A percentile compares a stretch with the other conserved stretches of the same genome.
Conservation (phyloP, 2,329 filamentous ascomycete species). For the Colletotrichum aenigma region DNA sequence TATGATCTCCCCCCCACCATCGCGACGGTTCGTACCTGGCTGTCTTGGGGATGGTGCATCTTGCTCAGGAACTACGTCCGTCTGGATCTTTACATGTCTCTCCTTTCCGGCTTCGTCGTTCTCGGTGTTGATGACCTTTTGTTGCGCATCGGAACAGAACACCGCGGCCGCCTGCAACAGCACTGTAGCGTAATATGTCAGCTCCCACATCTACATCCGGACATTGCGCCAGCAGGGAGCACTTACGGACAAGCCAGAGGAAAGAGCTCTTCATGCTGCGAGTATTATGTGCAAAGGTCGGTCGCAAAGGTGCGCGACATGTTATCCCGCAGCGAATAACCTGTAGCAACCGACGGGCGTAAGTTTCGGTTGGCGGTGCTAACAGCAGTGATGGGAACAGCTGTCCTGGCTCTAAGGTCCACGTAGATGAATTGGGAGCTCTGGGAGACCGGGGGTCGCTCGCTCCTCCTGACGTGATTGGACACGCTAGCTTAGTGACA, state of each 20-base stretch:
- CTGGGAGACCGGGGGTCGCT: background rate
- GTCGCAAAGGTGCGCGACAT: constrained; percentile 19
- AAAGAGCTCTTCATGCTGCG: constrained; percentile 45
- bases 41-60: constrained; percentile 31
- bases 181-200: constrained; percentile 36
- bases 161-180: constrained; percentile 49
- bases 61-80: constrained; percentile 33
- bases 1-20: constrained; percentile 1
- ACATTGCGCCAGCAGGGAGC: background rate
- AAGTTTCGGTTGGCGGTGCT: background rate
- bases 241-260: constrained; percentile 48
- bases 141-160: constrained; percentile 41
- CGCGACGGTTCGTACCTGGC: constrained; percentile 36
- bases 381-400: constrained; percentile 9
- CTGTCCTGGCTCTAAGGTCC: constrained; percentile 20
- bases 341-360: background rate
- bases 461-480: constrained; percentile 4
- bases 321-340: constrained; percentile 1
- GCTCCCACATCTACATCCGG: background rate
- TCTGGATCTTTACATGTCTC: constrained; percentile 34
- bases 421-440: constrained; percentile 18
- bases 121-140: constrained; percentile 37
- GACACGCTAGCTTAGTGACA: background rate
- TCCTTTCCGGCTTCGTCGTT: constrained; percentile 32
- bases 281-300: constrained; percentile 34